phyloP scores from a whole-genome alignment of 495 filamentous ascomycete genomes.

The Staphylotrichum tortipilum region DNA sequence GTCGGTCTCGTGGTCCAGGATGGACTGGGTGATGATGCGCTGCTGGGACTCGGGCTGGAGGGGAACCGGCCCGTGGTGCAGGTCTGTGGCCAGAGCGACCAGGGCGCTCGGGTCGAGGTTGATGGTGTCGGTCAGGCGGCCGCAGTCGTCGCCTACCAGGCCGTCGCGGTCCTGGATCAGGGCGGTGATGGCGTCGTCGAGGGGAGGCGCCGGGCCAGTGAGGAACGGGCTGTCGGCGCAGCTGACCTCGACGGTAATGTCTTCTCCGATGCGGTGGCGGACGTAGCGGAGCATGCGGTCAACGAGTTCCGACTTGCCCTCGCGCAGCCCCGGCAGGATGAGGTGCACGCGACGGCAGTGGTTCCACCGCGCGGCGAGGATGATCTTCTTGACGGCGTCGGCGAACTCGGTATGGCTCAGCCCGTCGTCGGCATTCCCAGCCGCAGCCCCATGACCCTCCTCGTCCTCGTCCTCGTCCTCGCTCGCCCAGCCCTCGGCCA shows the following conservation, averaged over 20 bases:
- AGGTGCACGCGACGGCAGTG: slow-evolving; percentile 25
- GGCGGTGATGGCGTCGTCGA: slow-evolving; percentile 13
- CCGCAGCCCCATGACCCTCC: no score
- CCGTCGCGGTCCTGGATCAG: slow-evolving; percentile 18
- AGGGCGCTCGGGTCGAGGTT: slow-evolving; percentile 38
- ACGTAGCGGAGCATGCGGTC: slow-evolving; percentile 21
- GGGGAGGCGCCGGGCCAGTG: slow-evolving; percentile 7
- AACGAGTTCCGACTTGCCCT: slow-evolving; percentile 21
- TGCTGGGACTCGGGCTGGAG: slow-evolving; percentile 24
- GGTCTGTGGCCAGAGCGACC: slow-evolving; percentile 31
- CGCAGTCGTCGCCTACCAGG: slow-evolving; percentile 19
- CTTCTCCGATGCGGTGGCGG: slow-evolving; percentile 12
- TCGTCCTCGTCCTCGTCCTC: slow-evolving; percentile 12
- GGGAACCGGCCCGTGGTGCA: slow-evolving; percentile 29
- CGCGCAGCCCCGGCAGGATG: slow-evolving; percentile 14
- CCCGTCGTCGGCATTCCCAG: slow-evolving; percentile 3
- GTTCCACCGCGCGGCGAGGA: slow-evolving; percentile 27
- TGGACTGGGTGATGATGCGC: slow-evolving; percentile 25
- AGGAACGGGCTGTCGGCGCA: slow-evolving; percentile 22
- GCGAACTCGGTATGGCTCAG: slow-evolving; percentile 23
- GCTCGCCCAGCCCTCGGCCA: slow-evolving; percentile 24
- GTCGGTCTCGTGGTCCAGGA: slow-evolving; percentile 28
- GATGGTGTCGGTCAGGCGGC: slow-evolving; percentile 21
- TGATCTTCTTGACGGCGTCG: slow-evolving; percentile 18
- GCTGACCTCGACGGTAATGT: slow-evolving; percentile 17